Conservation (phyloP, 2,329 filamentous ascomycete species). For the Pseudogymnoascus sp. region DNA sequence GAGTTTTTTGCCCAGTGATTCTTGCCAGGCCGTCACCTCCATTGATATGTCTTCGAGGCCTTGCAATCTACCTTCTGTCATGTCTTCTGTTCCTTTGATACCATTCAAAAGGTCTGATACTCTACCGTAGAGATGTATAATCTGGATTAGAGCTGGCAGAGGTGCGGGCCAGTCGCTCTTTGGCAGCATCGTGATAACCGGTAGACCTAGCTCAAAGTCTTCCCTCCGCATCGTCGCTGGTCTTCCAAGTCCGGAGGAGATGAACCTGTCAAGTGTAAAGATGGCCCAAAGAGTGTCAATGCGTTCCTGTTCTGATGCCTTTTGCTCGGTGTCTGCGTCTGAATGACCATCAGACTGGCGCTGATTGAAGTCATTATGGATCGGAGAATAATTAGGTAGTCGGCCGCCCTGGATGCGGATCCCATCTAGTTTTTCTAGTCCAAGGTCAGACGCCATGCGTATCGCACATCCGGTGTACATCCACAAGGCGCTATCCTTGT, state of each 20-base stretch:
- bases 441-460: conserved; percentile 70
- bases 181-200: conserved; percentile 41
- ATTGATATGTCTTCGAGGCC: conserved; percentile 70
- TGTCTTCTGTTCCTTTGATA: conserved; percentile 63
- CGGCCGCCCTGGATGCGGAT: conserved; percentile 46
- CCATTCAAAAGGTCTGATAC: conserved; percentile 81
- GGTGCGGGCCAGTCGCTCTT: conserved; percentile 64
- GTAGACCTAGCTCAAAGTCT: conserved; percentile 73
- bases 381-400: conserved; percentile 8
- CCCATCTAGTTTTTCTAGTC: conserved; percentile 73
- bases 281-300: conserved; percentile 87
- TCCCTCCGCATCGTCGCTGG: conserved; percentile 77
- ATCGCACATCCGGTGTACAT: conserved; percentile 89
- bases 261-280: conserved; percentile 78
- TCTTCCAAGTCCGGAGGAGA: conserved; percentile 78
- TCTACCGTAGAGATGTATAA: conserved; percentile 77
- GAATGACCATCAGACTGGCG: conserved; percentile 10
- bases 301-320: conserved; percentile 43
- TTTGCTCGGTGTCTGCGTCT: conserved; percentile 10
- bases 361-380: conserved; percentile 10
- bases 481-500: conserved; percentile 84
- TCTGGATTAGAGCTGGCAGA: conserved; percentile 71
- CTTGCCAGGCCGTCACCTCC: conserved; percentile 64
- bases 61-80: conserved; percentile 65
- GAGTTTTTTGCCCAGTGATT: conserved; percentile 63